Conservation (phyloP, 1,284 basidiomycete genomes). For the Trichosporon inkin region DNA sequence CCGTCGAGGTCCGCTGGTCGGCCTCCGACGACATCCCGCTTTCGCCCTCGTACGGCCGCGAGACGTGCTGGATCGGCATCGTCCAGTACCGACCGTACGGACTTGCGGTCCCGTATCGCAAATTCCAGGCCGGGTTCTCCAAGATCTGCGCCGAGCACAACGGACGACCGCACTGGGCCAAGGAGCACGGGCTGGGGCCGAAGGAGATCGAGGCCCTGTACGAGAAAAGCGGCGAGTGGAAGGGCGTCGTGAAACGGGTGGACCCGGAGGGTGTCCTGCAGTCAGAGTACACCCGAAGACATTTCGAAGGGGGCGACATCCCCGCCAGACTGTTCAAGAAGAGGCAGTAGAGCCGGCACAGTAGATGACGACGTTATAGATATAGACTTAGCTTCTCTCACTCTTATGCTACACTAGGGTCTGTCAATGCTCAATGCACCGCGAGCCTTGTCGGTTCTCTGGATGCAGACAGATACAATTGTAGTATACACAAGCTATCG, state of each 20-base stretch:
- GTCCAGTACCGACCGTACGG: constrained; percentile 94
- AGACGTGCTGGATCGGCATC: constrained; percentile 91
- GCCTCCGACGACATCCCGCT: constrained; percentile 89
- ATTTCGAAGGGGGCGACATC: constrained; percentile 52
- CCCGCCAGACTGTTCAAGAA: constrained; percentile 40
- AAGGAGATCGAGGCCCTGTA: constrained; percentile 66
- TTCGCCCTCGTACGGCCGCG: constrained; percentile 73
- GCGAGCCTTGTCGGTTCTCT: background rate
- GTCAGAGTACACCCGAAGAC: constrained; percentile 55
- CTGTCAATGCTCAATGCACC: background rate
- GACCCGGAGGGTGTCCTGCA: constrained; percentile 76
- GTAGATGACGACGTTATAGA: background rate
- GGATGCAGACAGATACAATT: background rate
- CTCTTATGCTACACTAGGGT: background rate
- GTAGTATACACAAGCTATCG: background rate
- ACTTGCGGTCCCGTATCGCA: constrained; percentile 76
- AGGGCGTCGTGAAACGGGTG: constrained; percentile 62
- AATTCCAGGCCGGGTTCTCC: constrained; percentile 77
- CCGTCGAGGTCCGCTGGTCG: constrained; percentile 88
- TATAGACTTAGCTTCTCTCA: background rate
- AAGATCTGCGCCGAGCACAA: constrained; percentile 65
- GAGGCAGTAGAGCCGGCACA: constrained; percentile 12
- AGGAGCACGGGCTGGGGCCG: constrained; percentile 75
- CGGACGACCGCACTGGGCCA: constrained; percentile 96
- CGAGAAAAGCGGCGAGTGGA: constrained; percentile 78